These are phyloP conservation scores for Phialophora verrucosa DNA, from an alignment of 2,329 filamentous ascomycete species.

Conservation along the genomic window DNA sequence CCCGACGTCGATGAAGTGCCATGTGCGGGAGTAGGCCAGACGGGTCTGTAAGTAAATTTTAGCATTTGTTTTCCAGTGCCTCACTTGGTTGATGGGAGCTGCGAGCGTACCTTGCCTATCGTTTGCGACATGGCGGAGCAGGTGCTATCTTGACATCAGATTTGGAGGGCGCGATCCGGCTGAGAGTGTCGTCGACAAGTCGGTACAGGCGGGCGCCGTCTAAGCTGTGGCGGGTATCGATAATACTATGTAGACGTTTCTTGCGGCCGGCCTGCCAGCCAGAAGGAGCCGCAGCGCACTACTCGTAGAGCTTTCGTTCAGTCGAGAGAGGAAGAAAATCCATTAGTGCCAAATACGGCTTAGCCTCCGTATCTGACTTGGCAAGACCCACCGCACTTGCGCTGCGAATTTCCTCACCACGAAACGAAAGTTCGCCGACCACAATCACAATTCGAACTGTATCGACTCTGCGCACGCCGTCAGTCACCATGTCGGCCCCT, in stretches of 20 bases:
- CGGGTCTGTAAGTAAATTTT: slow-evolving; percentile 69
- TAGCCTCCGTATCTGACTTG: background rate
- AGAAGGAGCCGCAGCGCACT: background rate
- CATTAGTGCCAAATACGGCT: background rate
- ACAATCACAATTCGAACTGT: slow-evolving; percentile 16
- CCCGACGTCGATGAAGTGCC: slow-evolving; percentile 85
- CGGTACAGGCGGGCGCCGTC: background rate
- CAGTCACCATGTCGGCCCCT: slow-evolving; percentile 72
- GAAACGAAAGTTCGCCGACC: slow-evolving; percentile 3
- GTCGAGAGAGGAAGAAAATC: background rate
- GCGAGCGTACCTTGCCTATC: slow-evolving; percentile 49
- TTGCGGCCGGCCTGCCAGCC: background rate
- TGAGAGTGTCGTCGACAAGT: background rate
- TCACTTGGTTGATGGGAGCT: background rate
- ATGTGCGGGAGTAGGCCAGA: slow-evolving; percentile 93
- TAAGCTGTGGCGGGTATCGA: background rate
- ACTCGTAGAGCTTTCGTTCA: background rate
- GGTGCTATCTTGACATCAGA: slow-evolving; percentile 30
- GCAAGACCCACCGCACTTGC: slow-evolving; percentile 15
- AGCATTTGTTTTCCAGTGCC: background rate
- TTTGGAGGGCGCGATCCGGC: background rate
- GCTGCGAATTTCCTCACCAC: slow-evolving; percentile 13
- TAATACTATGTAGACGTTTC: background rate
- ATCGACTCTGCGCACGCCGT: slow-evolving; percentile 33
- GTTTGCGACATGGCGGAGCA: slow-evolving; percentile 51